Evolutionary conservation across 345 rosid genomes (phyloP), one percentile per base, ranked within the genome.

Genomic region (Brassica incana): DNA sequence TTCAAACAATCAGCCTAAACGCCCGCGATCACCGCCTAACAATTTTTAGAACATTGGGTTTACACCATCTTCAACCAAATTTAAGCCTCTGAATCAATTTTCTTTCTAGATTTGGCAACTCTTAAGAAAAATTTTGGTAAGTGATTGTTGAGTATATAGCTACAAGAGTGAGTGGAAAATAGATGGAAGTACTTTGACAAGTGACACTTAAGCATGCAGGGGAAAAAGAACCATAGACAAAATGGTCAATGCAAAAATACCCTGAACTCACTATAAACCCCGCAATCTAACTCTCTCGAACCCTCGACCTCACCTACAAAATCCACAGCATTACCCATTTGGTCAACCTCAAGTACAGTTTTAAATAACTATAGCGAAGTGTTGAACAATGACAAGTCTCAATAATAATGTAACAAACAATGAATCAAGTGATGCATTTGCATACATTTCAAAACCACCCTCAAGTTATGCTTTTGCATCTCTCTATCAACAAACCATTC

Each of bases 361-460:
- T n/a, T 54, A 15, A 35, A 35, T 35, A 35, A 5, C 38, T 35
- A 35, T 35, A 35, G 30, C 5, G 8, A 23, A 59, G 64, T 23
- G 6, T 50, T 14, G 52, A 43, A n/a, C 72, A 67, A 27, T 38
- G 67, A 59, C 6, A 59, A 29, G 12, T 38, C 18, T 62, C 15
- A 11, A 59, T 60, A n/a, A 43, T 7, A 68, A 69, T 12, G 48
- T 61, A 69, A 69, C 54, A 69, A 69, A 77, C 74, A 69, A 69
- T 77, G 69, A 77, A 77, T 77, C 74, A 69, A 69, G n/a, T 77
- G 33, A 59, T 50, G 18, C 58, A 50, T 50, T 50, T 50, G 45
- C 72, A 76, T 58, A 68, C 5, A 74, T 14, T 67, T 66, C 58
- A 23, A 75, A 66, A 54, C 65, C 68, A 36, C 5, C 48, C 30